These are phyloP conservation scores for Acacia melanoxylon DNA, from an alignment of 306 rosid genomes.

Conservation along the genomic window DNA sequence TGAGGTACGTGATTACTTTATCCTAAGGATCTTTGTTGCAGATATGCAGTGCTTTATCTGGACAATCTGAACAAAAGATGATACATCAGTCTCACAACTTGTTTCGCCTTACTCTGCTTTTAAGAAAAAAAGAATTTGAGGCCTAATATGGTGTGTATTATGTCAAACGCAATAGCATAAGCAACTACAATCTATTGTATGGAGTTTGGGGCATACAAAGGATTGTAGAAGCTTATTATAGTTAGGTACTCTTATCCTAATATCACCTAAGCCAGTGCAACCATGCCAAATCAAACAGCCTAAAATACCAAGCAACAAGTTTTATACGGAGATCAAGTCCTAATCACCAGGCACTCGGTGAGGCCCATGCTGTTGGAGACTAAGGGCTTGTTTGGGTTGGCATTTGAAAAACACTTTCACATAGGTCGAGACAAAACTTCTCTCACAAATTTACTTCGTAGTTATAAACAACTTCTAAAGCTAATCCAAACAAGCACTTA, in stretches of 20 bases:
- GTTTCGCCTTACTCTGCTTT: not conserved
- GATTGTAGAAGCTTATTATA: not conserved
- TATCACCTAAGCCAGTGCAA: not conserved
- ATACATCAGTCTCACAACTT: not conserved
- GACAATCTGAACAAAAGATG: not conserved
- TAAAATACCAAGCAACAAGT: not conserved
- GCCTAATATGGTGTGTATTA: not conserved
- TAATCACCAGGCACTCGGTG: not conserved
- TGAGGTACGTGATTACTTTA: not conserved
- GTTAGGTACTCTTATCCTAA: not conserved
- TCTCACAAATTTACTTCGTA: too few relatives aligned
- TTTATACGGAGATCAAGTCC: not conserved
- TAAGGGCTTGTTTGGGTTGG: too few relatives aligned
- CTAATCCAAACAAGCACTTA: too few relatives aligned
- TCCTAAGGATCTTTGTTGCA: not conserved
- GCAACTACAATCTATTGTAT: not conserved
- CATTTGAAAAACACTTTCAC: too few relatives aligned
- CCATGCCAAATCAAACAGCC: not conserved
- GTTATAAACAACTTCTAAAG: too few relatives aligned
- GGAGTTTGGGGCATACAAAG: not conserved
- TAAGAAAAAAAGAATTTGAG: not conserved
- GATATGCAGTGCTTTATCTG: not conserved
- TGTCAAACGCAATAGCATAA: not conserved
- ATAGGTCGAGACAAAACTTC: too few relatives aligned
- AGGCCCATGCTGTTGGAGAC: not conserved